Conservation (phyloP, 768 basidiomycete species). For the Xanthoconium purpureum region DNA sequence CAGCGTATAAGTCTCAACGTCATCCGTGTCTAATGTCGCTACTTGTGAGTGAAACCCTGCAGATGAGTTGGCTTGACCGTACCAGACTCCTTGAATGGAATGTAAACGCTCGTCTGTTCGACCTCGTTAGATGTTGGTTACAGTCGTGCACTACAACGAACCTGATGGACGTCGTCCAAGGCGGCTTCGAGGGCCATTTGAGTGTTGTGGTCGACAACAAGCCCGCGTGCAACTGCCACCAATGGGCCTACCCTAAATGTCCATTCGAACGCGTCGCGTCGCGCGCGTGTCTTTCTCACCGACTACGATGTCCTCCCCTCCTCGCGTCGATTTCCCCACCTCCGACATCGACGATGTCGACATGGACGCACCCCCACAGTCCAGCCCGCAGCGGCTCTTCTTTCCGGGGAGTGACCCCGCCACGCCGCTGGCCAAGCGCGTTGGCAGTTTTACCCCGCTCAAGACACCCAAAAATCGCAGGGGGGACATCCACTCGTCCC, state of each 20-base stretch:
- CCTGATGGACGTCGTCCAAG: slow-evolving; percentile 28
- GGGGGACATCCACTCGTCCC: slow-evolving; percentile 26
- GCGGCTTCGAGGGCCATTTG: slow-evolving; percentile 14
- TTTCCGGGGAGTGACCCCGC: slow-evolving; percentile 36
- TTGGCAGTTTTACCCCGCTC: slow-evolving; percentile 23
- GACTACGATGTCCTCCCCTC: slow-evolving; percentile 58
- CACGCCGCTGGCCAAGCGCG: slow-evolving; percentile 45
- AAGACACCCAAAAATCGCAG: slow-evolving; percentile 46
- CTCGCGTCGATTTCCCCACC: slow-evolving; percentile 60
- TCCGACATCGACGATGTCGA: slow-evolving; percentile 55
- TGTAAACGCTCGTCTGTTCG: slow-evolving; percentile 30
- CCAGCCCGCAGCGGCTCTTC: slow-evolving; percentile 23
- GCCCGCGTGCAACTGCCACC: neutral
- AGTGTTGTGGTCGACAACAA: neutral
- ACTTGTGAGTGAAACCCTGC: neutral
- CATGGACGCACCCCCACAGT: slow-evolving; percentile 40
- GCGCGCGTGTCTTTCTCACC: slow-evolving; percentile 32
- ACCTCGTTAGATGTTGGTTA: slow-evolving; percentile 6
- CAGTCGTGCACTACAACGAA: slow-evolving; percentile 5
- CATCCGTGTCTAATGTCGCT: slow-evolving; percentile 13
- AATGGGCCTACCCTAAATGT: slow-evolving; percentile 45
- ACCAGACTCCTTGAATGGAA: slow-evolving; percentile 26
- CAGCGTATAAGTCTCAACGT: slow-evolving; percentile 22
- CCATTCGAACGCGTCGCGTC: slow-evolving; percentile 53
- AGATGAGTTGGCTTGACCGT: neutral